Evolutionary conservation across 106 monocot species (phyloP).

Genomic region (Dendrobium catenatum): DNA sequence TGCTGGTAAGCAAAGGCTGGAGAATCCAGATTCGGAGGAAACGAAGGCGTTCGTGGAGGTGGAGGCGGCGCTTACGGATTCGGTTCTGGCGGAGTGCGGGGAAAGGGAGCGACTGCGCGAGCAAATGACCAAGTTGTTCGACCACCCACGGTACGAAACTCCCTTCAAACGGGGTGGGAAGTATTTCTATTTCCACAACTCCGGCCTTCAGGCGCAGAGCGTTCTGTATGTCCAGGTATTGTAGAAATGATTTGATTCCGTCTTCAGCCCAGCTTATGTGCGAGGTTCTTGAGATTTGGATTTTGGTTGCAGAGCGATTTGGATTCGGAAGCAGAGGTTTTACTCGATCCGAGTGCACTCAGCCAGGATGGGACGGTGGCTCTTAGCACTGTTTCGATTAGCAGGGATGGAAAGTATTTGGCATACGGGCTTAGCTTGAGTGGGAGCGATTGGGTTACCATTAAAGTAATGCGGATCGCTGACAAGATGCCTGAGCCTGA

Average conservation of each 20-base stretch:
- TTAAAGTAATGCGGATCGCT: slow-evolving; percentile 71
- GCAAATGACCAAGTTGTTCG: slow-evolving; percentile 49
- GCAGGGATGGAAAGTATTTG: slow-evolving; percentile 59
- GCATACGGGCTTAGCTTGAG: slow-evolving; percentile 78
- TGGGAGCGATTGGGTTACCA: slow-evolving; percentile 91
- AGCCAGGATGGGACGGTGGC: slow-evolving; percentile 79
- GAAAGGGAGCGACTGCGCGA: slow-evolving; percentile 39
- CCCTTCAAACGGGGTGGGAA: slow-evolving; percentile 61
- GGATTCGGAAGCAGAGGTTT: slow-evolving; percentile 55
- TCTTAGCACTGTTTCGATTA: slow-evolving; percentile 40
- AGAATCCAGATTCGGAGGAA: slow-evolving; percentile 90
- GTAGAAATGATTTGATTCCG: neutral
- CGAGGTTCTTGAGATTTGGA: neutral
- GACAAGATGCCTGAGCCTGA: slow-evolving; percentile 52
- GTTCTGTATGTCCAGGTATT: slow-evolving; percentile 74
- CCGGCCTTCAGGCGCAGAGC: slow-evolving; percentile 86
- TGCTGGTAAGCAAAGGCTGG: slow-evolving; percentile 47
- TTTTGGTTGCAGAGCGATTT: slow-evolving; percentile 38
- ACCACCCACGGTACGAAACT: slow-evolving; percentile 61
- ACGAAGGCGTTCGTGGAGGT: slow-evolving; percentile 70
- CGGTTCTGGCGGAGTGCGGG: slow-evolving; percentile 46
- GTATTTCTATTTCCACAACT: slow-evolving; percentile 83
- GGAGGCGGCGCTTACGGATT: slow-evolving; percentile 58
- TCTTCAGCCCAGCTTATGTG: neutral
- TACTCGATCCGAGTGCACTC: slow-evolving; percentile 75